A percentile compares a stretch with the other conserved stretches of the same genome.
phyloP scores from a whole-genome alignment of 2,329 filamentous ascomycete species.

The Byssochlamys sp. region DNA sequence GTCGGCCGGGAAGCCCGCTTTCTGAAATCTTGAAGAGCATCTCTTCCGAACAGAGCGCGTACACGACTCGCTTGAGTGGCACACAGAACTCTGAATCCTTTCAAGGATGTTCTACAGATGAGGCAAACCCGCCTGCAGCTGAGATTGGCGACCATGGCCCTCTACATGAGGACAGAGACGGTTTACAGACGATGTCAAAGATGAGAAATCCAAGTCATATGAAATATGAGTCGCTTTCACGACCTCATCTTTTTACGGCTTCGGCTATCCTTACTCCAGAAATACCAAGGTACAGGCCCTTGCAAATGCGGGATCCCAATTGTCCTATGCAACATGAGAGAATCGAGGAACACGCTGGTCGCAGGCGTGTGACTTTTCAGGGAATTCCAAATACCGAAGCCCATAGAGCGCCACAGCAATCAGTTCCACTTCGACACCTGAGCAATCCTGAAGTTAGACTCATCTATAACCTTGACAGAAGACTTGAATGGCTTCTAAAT shows the following conservation, averaged over 20 bases:
- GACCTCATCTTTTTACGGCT: not conserved
- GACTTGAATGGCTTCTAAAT: conserved; percentile 28
- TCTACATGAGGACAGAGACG: not conserved
- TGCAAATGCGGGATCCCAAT: not conserved
- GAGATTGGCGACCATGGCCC: not conserved
- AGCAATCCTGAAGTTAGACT: conserved; percentile 29
- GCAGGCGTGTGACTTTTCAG: conserved; percentile 1
- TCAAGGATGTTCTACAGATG: not conserved
- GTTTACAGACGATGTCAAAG: not conserved
- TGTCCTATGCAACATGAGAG: not conserved
- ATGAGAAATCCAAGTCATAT: not conserved
- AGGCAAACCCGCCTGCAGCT: not conserved
- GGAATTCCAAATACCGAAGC: not conserved
- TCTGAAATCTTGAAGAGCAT: conserved; percentile 17
- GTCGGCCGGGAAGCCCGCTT: conserved; percentile 28
- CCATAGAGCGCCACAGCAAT: not conserved
- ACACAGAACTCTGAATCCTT: not conserved
- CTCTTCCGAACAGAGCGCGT: conserved; percentile 7
- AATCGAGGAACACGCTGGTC: not conserved
- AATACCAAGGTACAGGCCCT: not conserved
- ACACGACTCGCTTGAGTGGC: not conserved
- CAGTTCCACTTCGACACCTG: conserved; percentile 8
- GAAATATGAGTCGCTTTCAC: not conserved
- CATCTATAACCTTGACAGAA: conserved; percentile 26
- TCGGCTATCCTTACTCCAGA: not conserved